A percentile compares a stretch with the other conserved stretches of the same genome.
phyloP scores from a whole-genome alignment of 345 rosid species.

The Lepidium sativum region DNA sequence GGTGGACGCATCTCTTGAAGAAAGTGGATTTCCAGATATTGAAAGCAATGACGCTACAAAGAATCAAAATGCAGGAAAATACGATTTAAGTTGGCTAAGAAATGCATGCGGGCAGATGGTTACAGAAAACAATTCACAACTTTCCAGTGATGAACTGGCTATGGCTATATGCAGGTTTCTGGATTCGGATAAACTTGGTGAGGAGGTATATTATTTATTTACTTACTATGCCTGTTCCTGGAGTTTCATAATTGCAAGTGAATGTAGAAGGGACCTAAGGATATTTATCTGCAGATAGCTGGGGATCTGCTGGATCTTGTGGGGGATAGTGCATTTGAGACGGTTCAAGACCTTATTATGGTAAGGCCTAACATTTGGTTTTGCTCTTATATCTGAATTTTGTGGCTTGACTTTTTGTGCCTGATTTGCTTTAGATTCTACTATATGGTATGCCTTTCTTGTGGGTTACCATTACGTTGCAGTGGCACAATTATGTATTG shows the following conservation, averaged over 20 bases:
- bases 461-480: no score
- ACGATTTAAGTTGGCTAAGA: conserved; percentile 79
- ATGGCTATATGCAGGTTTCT: conserved; percentile 89
- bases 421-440: no score
- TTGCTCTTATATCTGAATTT: conserved; percentile 8
- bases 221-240: conserved; percentile 11
- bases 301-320: conserved; percentile 87
- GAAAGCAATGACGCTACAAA: conserved; percentile 28
- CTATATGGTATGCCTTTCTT: no score
- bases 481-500: not conserved
- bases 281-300: conserved; percentile 50
- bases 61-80: conserved; percentile 35
- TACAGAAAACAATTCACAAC: conserved; percentile 57
- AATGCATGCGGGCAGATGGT: conserved; percentile 64
- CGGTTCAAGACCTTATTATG: conserved; percentile 72
- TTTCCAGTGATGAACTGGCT: conserved; percentile 84
- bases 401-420: no score
- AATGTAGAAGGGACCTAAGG: conserved; percentile 4
- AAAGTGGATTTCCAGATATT: conserved; percentile 34
- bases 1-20: conserved; percentile 53
- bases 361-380: conserved; percentile 32
- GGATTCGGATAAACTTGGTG: conserved; percentile 83
- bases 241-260: not conserved
- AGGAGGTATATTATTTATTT: conserved; percentile 54
- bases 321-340: conserved; percentile 90